Evolutionary conservation across 345 rosid species (phyloP).

Genomic region (Lumnitzera racemosa): DNA sequence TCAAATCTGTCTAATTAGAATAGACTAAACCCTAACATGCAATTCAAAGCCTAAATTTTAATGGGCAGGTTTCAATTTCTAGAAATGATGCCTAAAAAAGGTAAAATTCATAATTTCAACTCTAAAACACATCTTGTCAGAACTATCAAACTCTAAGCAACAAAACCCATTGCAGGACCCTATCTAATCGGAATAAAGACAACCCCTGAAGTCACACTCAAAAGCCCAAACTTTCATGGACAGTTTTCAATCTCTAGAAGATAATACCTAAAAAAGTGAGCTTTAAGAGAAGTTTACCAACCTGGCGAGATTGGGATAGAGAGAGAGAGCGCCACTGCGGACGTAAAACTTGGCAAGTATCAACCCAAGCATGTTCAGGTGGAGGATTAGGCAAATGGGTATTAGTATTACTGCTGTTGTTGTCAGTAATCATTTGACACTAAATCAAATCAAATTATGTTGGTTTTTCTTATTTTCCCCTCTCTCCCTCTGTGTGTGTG

Average conservation of each 20-base stretch:
- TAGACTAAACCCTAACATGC: background rate
- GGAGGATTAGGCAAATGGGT: conserved; percentile 23
- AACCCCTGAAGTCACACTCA: background rate
- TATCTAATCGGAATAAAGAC: background rate
- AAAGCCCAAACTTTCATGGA: background rate
- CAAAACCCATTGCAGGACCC: background rate
- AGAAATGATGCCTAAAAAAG: too few relatives aligned
- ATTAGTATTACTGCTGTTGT: background rate
- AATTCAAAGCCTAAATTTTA: background rate
- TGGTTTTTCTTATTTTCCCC: background rate
- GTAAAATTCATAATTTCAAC: too few relatives aligned
- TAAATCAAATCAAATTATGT: background rate
- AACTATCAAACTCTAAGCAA: background rate
- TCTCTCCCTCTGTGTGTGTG: background rate
- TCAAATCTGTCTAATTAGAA: background rate
- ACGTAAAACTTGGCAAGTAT: conserved; percentile 32
- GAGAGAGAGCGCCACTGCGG: conserved; percentile 54
- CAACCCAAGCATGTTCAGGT: conserved; percentile 56
- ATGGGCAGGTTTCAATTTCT: background rate
- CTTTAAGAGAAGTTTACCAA: background rate
- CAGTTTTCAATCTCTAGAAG: too few relatives aligned
- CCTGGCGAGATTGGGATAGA: conserved; percentile 50
- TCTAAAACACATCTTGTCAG: background rate
- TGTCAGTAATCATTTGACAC: conserved; percentile 5
- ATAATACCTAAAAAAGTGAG: background rate